A percentile compares a stretch with the other conserved stretches of the same genome.
These are phyloP conservation scores for rapeseed (Brassica napus) DNA, from an alignment of 345 rosid species.

Conservation along the genomic window DNA sequence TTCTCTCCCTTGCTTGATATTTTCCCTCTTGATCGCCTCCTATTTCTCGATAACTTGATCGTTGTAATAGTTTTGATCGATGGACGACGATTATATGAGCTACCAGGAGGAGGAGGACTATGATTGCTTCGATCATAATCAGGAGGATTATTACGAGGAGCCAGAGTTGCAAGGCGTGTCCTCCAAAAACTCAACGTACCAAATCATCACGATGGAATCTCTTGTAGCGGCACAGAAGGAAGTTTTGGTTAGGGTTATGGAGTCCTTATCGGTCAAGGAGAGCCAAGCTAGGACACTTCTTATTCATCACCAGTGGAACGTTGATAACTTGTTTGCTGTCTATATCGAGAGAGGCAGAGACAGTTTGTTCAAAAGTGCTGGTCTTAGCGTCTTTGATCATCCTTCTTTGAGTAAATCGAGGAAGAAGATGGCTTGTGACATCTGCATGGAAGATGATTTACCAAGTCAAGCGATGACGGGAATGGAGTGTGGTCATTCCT, in stretches of 20 bases:
- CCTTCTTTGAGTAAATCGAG: slow-evolving; percentile 1
- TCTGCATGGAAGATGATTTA: slow-evolving; percentile 71
- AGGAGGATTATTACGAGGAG: neutral
- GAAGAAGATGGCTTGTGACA: slow-evolving; percentile 53
- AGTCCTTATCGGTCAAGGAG: slow-evolving; percentile 66
- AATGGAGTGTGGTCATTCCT: slow-evolving; percentile 87
- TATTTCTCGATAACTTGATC: neutral
- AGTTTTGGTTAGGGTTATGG: slow-evolving; percentile 74
- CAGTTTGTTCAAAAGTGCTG: slow-evolving; percentile 59
- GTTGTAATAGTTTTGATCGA: neutral
- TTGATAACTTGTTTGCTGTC: slow-evolving; percentile 61
- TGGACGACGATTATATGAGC: slow-evolving; percentile 15
- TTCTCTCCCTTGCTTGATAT: neutral
- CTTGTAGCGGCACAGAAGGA: slow-evolving; percentile 47
- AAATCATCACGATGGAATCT: slow-evolving; percentile 18
- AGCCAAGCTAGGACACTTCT: slow-evolving; percentile 79
- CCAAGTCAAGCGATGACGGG: slow-evolving; percentile 53
- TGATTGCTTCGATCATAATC: neutral
- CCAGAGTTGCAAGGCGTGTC: neutral
- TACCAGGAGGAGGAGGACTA: neutral
- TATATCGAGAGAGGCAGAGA: slow-evolving; percentile 70
- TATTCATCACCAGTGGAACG: slow-evolving; percentile 79
- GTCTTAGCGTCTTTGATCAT: slow-evolving; percentile 51
- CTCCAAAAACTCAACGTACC: slow-evolving; percentile 7
- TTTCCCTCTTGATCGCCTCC: slow-evolving; percentile 1